Evolutionary conservation across 139 green algal species (phyloP), one percentile per base, ranked within the genome.

Genomic region (Volvox africanus): DNA sequence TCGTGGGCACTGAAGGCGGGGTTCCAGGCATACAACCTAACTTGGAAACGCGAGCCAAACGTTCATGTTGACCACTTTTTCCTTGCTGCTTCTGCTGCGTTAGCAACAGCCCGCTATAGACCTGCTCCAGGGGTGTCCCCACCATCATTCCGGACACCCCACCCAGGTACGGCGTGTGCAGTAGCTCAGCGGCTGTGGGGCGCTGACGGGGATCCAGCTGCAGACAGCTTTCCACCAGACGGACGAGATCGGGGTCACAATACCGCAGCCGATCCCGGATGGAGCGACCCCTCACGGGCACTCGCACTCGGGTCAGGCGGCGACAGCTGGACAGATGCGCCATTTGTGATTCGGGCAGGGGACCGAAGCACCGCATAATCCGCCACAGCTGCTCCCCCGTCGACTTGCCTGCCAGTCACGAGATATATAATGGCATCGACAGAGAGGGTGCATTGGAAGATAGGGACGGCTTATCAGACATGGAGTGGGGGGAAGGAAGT

Each of bases 331-430:
- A 30, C 73, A 96, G 44, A 55, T 55, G 44, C 5, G 44, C 9
- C 44, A 55, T 55, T 55, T 55, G 44, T 5, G 44, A 55, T 55
- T 73, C 65, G 65, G 92, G 91, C n/a, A 97, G 93, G 21, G 61
- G 61, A 0, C 94, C 94, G 32, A 97, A 84, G 61, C 89, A 92
- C 71, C 92, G 92, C 76, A 96, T 92, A 28, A 97, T 95, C 37
- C 94, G 92, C 91, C 94, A 97, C 78, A 98, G 92, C 95, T 97
- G 95, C 82, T 97, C 95, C 13, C 97, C 92, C 92, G 97, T 96
- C 75, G 80, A 87, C 17, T 30, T 80, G 71, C 55, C 77, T 84
- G 17, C 76, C 21, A 68, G 33, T 24, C 37, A 85, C 37, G 36
- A 20, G 32, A 32, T 26, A 36, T 3, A 61, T 55, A 9, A 9